These are phyloP conservation scores for Sporothrix luriei DNA, from an alignment of 2,329 filamentous ascomycete genomes.

Conservation along the genomic window DNA sequence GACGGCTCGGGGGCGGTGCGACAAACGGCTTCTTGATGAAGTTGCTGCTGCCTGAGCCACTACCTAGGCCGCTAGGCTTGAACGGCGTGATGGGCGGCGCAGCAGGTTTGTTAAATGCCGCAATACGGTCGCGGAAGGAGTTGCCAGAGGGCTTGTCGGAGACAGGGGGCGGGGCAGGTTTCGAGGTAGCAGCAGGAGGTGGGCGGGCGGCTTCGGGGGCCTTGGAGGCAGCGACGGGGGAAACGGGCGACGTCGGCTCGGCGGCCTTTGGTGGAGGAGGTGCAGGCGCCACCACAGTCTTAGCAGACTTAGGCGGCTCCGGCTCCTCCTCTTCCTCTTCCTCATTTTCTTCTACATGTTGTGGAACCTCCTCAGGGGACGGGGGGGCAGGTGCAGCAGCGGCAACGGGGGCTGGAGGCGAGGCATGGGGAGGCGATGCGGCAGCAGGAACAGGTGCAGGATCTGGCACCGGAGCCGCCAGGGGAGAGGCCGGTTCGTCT, in stretches of 20 bases:
- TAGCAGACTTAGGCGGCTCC: conserved; percentile 36
- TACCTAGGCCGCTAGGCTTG: conserved; percentile 69
- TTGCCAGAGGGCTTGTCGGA: conserved; percentile 72
- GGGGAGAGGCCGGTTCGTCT: conserved; percentile 36
- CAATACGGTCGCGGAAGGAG: conserved; percentile 93
- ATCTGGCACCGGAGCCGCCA: conserved; percentile 4
- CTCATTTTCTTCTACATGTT: conserved; percentile 21
- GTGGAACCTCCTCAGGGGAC: conserved; percentile 36
- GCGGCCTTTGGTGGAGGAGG: conserved; percentile 36
- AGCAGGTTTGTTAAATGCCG: conserved; percentile 90
- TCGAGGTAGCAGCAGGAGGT: conserved; percentile 44
- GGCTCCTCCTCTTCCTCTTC: conserved; percentile 40
- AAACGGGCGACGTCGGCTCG: conserved; percentile 40
- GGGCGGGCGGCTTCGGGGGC: conserved; percentile 46
- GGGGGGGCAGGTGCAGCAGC: background rate
- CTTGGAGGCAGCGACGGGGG: conserved; percentile 41
- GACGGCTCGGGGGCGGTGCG: conserved; percentile 86
- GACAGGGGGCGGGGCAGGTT: conserved; percentile 61
- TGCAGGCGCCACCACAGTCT: conserved; percentile 36
- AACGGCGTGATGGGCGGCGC: conserved; percentile 87
- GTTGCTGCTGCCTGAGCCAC: conserved; percentile 54
- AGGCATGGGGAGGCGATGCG: background rate
- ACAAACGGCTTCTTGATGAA: conserved; percentile 99
- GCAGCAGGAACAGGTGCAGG: conserved; percentile 18
- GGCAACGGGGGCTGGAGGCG: background rate